phyloP scores from a whole-genome alignment of 2,329 filamentous ascomycete genomes.

The Pyrenophora graminea region DNA sequence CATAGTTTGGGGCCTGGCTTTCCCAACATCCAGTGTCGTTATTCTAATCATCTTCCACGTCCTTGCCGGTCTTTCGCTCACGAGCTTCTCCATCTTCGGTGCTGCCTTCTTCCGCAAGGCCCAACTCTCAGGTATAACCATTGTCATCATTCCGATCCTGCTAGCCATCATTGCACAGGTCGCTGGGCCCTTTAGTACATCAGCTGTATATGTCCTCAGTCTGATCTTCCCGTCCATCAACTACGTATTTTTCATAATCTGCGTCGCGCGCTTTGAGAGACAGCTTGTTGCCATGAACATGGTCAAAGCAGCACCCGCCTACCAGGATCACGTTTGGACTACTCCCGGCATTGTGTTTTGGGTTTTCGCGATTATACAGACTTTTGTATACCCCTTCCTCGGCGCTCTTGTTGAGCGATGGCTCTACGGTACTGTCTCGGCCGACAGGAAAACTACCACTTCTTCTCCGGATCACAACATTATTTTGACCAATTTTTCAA shows the following conservation, averaged over 20 bases:
- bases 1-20: slow-evolving; percentile 66
- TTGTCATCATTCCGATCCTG: slow-evolving; percentile 72
- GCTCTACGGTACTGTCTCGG: slow-evolving; percentile 74
- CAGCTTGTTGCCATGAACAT: slow-evolving; percentile 65
- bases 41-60: slow-evolving; percentile 67
- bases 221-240: slow-evolving; percentile 85
- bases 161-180: slow-evolving; percentile 84
- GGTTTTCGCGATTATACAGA: slow-evolving; percentile 77
- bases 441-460: slow-evolving; percentile 51
- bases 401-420: slow-evolving; percentile 74
- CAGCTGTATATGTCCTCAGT: slow-evolving; percentile 69
- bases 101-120: slow-evolving; percentile 84
- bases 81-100: slow-evolving; percentile 79
- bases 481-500: slow-evolving; percentile 72
- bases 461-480: slow-evolving; percentile 60
- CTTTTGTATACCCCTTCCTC: slow-evolving; percentile 74
- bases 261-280: slow-evolving; percentile 76
- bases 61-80: slow-evolving; percentile 73
- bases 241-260: slow-evolving; percentile 80
- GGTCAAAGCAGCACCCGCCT: slow-evolving; percentile 60
- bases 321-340: slow-evolving; percentile 56
- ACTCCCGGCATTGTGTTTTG: slow-evolving; percentile 77
- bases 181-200: slow-evolving; percentile 64
- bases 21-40: slow-evolving; percentile 49
- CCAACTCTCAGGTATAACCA: slow-evolving; percentile 82